Evolutionary conservation across 2,329 filamentous ascomycete genomes (phyloP), one percentile per base, ranked within the genome.

Genomic region (Pseudopyricularia cyperi): DNA sequence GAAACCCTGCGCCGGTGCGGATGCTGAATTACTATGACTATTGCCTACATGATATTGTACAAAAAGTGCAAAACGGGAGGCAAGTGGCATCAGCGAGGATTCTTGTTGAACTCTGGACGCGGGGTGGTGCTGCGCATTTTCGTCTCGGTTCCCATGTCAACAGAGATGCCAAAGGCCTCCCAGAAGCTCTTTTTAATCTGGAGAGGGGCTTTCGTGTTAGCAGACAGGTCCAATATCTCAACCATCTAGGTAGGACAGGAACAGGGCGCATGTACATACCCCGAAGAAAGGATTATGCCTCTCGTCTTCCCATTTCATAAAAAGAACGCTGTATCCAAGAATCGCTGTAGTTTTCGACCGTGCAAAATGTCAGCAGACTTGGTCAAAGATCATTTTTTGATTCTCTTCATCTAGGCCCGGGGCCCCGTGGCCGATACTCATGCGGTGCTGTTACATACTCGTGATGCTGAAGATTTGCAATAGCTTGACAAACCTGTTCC

Each of bases 401-500:
- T n/a, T n/a, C n/a, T n/a, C n/a, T n/a, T n/a, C n/a, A n/a, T n/a
- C n/a, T n/a, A n/a, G n/a, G n/a, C n/a, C n/a, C n/a, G n/a, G n/a
- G n/a, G n/a, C n/a, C n/a, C n/a, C n/a, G n/a, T n/a, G n/a, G n/a
- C n/a, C n/a, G n/a, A n/a, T n/a, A n/a, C n/a, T n/a, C n/a, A n/a
- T n/a, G n/a, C n/a, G n/a, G n/a, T n/a, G n/a, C n/a, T n/a, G n/a
- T n/a, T n/a, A 68, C 76, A 54, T 60, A 82, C 80, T 76, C 50
- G 75, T 70, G 46, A 82, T 73, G 37, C 71, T 77, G 24, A 68
- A 67, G 11, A 82, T 76, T 66, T 89, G 85, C 49, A 75, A 74
- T 56, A 89, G 68, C 65, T 80, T 80, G 52, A 83, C 71, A 55
- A 69, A 73, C 64, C 83, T 87, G 42, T 77, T 74, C 81, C 82